Evolutionary conservation across 2,329 filamentous ascomycete genomes (phyloP).

Genomic region (Pyrenochaeta sp.): DNA sequence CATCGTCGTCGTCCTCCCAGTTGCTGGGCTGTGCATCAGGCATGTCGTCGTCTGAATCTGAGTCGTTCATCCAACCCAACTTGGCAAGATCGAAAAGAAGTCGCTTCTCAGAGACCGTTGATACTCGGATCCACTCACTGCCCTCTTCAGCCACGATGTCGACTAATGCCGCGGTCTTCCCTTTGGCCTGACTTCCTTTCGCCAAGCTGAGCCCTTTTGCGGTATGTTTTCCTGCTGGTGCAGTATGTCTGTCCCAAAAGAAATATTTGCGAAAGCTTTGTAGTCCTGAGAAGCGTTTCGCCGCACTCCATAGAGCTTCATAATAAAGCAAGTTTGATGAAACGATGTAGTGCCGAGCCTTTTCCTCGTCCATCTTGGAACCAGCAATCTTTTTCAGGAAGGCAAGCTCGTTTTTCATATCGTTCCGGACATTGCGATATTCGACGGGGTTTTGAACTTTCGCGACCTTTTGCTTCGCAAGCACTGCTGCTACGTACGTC

Average conservation of each 20-base stretch:
- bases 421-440: slow-evolving; percentile 42
- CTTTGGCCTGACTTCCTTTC: slow-evolving; percentile 50
- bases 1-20: slow-evolving; percentile 59
- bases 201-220: slow-evolving; percentile 33
- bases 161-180: slow-evolving; percentile 64
- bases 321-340: slow-evolving; percentile 74
- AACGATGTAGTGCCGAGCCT: slow-evolving; percentile 63
- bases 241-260: slow-evolving; percentile 39
- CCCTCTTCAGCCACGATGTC: slow-evolving; percentile 72
- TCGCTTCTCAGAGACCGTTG: slow-evolving; percentile 69
- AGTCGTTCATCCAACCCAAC: slow-evolving; percentile 65
- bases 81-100: slow-evolving; percentile 74
- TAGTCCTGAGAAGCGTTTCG: slow-evolving; percentile 65
- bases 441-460: slow-evolving; percentile 50
- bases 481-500: slow-evolving; percentile 47
- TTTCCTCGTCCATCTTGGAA: slow-evolving; percentile 35
- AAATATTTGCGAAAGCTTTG: slow-evolving; percentile 60
- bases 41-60: slow-evolving; percentile 55
- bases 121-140: slow-evolving; percentile 73
- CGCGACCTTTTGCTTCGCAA: slow-evolving; percentile 38
- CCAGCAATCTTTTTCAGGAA: slow-evolving; percentile 42
- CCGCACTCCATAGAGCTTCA: slow-evolving; percentile 69
- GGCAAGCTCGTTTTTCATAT: slow-evolving; percentile 47
- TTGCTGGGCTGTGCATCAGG: slow-evolving; percentile 19
- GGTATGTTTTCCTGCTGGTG: slow-evolving; percentile 29